phyloP scores from a whole-genome alignment of 805 yeast genomes.

The Metschnikowia chrysomelidarum region DNA sequence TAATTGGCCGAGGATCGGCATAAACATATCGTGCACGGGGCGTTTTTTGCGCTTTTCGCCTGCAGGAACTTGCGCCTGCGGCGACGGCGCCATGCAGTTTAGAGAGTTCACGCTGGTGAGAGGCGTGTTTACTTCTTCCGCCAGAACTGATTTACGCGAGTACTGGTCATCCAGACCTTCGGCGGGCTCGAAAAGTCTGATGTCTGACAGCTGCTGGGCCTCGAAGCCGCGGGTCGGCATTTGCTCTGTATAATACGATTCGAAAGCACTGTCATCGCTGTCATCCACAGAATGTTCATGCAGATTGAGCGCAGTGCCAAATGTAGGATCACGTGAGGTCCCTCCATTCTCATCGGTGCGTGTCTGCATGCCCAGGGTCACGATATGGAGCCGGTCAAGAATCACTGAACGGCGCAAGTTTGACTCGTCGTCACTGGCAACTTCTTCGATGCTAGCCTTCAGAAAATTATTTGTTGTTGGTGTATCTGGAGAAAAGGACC shows the following conservation, averaged over 20 bases:
- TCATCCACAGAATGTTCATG: constrained; percentile 3
- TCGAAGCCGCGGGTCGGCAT: not conserved
- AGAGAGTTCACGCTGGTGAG: constrained; percentile 37
- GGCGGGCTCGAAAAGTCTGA: no score
- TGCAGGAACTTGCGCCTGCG: constrained; percentile 2
- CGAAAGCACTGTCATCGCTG: constrained; percentile 27
- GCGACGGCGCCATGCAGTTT: constrained; percentile 12
- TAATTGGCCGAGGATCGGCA: constrained; percentile 53
- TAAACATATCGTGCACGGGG: constrained; percentile 52
- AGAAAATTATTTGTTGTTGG: constrained; percentile 21
- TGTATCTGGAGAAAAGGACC: constrained; percentile 38
- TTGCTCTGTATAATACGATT: constrained; percentile 6
- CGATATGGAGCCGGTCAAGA: constrained; percentile 37
- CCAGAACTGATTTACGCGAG: constrained; percentile 8
- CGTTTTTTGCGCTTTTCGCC: constrained; percentile 24
- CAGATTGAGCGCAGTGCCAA: constrained; percentile 9
- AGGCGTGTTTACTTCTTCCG: constrained; percentile 29
- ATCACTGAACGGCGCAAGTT: constrained; percentile 35
- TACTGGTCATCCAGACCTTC: constrained; percentile 7
- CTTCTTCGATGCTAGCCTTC: not conserved
- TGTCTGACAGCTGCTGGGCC: no score
- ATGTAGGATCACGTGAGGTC: constrained; percentile 7
- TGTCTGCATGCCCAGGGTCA: constrained; percentile 32
- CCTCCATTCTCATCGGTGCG: not conserved
- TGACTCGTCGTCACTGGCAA: constrained; percentile 6